Evolutionary conservation across 2,329 filamentous ascomycete species (phyloP), one percentile per base, ranked within the genome.

Genomic region (Ceratocystis cacaofunesta): DNA sequence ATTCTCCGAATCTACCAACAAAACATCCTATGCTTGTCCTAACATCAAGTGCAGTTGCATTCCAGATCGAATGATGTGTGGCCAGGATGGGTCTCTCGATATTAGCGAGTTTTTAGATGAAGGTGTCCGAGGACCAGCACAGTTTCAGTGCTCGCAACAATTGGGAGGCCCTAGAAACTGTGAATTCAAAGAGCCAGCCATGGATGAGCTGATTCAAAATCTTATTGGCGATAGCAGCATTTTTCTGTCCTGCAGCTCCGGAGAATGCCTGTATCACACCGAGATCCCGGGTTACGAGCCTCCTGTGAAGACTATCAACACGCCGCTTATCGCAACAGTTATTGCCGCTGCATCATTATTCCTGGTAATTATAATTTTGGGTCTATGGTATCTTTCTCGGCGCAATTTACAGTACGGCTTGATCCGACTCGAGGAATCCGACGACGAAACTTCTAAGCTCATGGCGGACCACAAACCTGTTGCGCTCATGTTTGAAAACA

Each of bases 191-290:
- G 94, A 99, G 73, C 92, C 92, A 0, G 85, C 86, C 66, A 95
- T 99, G 89, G 90, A 99, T 75, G 83, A 89, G 52, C 79, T 99
- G 69, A 96, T 97, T 70, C 87, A 85, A 65, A 84, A 81, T 65
- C 85, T 99, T 70, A 97, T 99, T 73, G 94, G 92, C 46, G 95
- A 99, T 72, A 81, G 86, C 64, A 96, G 88, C 73, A 99, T 99
- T 71, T 82, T 87, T 61, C 78, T 99, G 57, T 81, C 84, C 30
- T 99, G 94, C 72, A 80, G 85, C 68, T 84, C 92, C 28, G 94
- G 94, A 67, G 94, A 99, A 77, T 99, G 94, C 78, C 78, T 99
- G 43, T 92, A 96, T 75, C 84, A 88, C 73, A 96, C 92, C 5
- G 89, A 97, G 71, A 86, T 97, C 5, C 94, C 94, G 17, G 94